Evolutionary conservation across 805 yeast species (phyloP), one percentile per base, ranked within the genome.

Genomic region (Candida morakotiae): DNA sequence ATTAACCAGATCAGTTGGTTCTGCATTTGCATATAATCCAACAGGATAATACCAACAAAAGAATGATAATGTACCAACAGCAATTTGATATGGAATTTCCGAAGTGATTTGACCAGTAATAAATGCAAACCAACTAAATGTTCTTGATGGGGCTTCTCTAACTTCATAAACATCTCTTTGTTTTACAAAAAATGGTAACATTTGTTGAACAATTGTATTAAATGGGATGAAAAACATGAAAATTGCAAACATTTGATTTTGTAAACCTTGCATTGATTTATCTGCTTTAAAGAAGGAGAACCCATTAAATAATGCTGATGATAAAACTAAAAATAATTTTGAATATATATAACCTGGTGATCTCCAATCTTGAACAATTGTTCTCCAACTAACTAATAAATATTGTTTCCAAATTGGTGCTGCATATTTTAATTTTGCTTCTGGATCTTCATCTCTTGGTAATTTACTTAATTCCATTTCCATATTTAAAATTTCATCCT

Each of bases 61-160:
- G 69, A 20, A 87, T 77, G 56, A 80, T 18, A 82, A n/a, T 2
- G 88, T 81, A 50, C 86, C 87, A 41, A 72, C 64, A 5, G 75
- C 40, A 20, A 77, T 42, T 46, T 79, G 75, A 77, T 79, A 80
- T 28, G 88, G 87, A 24, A 79, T 58, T 53, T 83, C 91, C 28
- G 77, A 79, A 19, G 79, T 57, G 27, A 81, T 66, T 52, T 81
- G 86, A 10, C 85, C 76, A 19, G 69, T 31, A 39, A 83, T 83
- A 40, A 73, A 58, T 9, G 70, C 65, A 43, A 63, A 51, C 62
- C 41, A 38, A 38, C 41, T 38, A 15, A 38, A 38, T 3, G 41
- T 38, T 29, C 41, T 28, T 13, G 37, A 33, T 18, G 41, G 41
- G 10, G 62, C 55, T 52, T 69, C 74, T 51, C 74, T 60, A 17